Percentiles rank a stretch among this genome's conserved stretches.
Conservation (phyloP, 164 flowering plant genomes). For the Stephania cephalantha region DNA sequence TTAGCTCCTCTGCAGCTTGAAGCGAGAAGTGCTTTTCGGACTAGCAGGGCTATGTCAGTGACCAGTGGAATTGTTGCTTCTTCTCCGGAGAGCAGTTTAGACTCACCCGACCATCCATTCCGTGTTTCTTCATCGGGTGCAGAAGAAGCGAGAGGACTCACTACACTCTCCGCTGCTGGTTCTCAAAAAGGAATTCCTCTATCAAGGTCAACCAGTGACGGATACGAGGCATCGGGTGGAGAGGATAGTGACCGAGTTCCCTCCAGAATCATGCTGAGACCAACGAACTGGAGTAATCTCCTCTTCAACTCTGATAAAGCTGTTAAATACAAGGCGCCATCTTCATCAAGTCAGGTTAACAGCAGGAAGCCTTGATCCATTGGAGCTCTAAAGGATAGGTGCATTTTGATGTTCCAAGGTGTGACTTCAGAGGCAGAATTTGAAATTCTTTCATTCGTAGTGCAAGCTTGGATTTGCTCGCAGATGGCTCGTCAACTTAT, state of each 20-base stretch:
- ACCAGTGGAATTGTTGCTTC: constrained; percentile 45
- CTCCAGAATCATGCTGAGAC: constrained; percentile 44
- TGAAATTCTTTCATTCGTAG: constrained; percentile 32
- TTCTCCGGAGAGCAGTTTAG: constrained; percentile 91
- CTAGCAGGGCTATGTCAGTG: constrained; percentile 61
- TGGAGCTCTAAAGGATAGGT: constrained; percentile 3
- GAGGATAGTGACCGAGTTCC: constrained; percentile 91
- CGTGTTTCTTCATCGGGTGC: constrained; percentile 74
- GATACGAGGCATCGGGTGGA: constrained; percentile 95
- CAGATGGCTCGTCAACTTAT: background rate
- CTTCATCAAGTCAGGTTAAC: constrained; percentile 33
- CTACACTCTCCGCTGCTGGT: constrained; percentile 28
- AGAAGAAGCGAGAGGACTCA: constrained; percentile 53
- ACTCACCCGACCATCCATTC: constrained; percentile 84
- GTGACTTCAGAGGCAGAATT: constrained; percentile 1
- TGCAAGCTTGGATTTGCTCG: constrained; percentile 2
- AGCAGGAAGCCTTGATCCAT: constrained; percentile 30
- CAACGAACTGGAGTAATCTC: constrained; percentile 58
- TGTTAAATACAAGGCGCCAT: constrained; percentile 27
- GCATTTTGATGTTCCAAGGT: constrained; percentile 6
- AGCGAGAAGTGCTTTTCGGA: constrained; percentile 73
- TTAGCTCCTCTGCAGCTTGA: constrained; percentile 80
- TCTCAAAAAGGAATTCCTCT: constrained; percentile 42
- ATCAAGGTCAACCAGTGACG: constrained; percentile 88
- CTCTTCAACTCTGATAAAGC: constrained; percentile 18